These are phyloP conservation scores for Dianthus caryophyllus DNA, from an alignment of 148 eudicot species.

Conservation along the genomic window DNA sequence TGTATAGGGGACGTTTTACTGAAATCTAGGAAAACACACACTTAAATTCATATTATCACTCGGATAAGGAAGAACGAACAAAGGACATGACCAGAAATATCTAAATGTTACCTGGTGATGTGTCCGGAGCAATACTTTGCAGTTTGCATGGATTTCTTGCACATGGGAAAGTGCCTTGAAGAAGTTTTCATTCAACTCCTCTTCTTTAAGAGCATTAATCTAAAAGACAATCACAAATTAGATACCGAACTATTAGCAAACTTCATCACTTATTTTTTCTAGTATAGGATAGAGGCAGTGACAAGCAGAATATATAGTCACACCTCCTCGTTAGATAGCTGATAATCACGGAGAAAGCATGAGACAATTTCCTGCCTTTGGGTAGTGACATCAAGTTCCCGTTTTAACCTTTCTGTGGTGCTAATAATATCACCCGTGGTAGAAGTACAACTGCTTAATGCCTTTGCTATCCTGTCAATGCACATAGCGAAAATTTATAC, in stretches of 20 bases:
- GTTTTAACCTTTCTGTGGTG: constrained; percentile 92
- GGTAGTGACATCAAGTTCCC: constrained; percentile 86
- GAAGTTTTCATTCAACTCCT: constrained; percentile 81
- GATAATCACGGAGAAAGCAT: constrained; percentile 90
- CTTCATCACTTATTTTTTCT: background rate
- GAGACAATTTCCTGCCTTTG: constrained; percentile 96
- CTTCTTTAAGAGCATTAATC: constrained; percentile 94
- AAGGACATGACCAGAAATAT: constrained; percentile 1
- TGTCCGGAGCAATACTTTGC: constrained; percentile 89
- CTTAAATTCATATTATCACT: background rate
- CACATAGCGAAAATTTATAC: constrained; percentile 15
- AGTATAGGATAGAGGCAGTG: background rate
- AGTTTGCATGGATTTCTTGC: constrained; percentile 95
- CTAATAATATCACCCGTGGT: constrained; percentile 92
- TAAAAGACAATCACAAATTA: constrained; percentile 27
- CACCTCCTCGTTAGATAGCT: constrained; percentile 96
- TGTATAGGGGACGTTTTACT: background rate
- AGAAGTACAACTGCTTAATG: constrained; percentile 73
- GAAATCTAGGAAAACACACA: background rate
- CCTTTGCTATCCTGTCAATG: constrained; percentile 69
- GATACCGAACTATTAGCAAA: constrained; percentile 10
- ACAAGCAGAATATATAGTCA: constrained; percentile 1
- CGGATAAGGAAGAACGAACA: background rate
- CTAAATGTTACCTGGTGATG: constrained; percentile 76
- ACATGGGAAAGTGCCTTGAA: constrained; percentile 97